Percentiles rank a stretch among this genome's conserved stretches.
These are phyloP conservation scores for Clonostachys sp. DNA, from an alignment of 2,329 filamentous ascomycete genomes.

Conservation along the genomic window DNA sequence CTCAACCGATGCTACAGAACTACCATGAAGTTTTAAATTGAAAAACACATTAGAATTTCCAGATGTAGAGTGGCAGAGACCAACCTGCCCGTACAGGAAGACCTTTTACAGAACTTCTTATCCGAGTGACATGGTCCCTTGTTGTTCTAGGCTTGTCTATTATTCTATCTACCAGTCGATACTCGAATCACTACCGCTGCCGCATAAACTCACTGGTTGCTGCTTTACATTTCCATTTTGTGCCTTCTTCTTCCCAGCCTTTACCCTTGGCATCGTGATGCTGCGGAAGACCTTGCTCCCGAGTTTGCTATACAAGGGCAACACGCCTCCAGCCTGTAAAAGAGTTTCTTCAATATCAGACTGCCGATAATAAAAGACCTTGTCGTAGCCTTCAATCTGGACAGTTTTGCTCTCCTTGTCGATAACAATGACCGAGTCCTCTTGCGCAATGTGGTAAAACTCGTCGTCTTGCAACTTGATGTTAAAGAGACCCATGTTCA, in stretches of 20 bases:
- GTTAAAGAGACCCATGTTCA: constrained; percentile 9
- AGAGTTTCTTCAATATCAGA: constrained; percentile 6
- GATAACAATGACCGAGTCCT: constrained; percentile 5
- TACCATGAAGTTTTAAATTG: too few relatives aligned
- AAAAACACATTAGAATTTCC: too few relatives aligned
- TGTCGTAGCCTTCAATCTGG: constrained; percentile 1
- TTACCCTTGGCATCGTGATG: constrained; percentile 2
- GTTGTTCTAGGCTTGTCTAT: too few relatives aligned
- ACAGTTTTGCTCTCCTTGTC: constrained; percentile 7
- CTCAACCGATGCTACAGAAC: too few relatives aligned
- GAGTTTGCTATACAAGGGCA: constrained; percentile 5
- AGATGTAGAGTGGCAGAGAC: too few relatives aligned
- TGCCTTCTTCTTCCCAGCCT: neutral
- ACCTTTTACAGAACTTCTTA: too few relatives aligned
- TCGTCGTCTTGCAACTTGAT: constrained; percentile 4
- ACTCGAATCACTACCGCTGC: too few relatives aligned
- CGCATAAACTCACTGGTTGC: too few relatives aligned
- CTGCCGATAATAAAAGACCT: constrained; percentile 3
- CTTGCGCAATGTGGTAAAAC: constrained; percentile 6
- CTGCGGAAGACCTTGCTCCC: constrained; percentile 6
- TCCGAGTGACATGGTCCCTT: too few relatives aligned
- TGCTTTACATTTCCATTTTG: too few relatives aligned
- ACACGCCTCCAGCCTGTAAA: constrained; percentile 7
- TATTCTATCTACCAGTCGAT: too few relatives aligned
- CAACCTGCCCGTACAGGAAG: too few relatives aligned